Evolutionary conservation across 371 early-diverging fungal genomes (phyloP).

Genomic region (Umbelopsis sp.): DNA sequence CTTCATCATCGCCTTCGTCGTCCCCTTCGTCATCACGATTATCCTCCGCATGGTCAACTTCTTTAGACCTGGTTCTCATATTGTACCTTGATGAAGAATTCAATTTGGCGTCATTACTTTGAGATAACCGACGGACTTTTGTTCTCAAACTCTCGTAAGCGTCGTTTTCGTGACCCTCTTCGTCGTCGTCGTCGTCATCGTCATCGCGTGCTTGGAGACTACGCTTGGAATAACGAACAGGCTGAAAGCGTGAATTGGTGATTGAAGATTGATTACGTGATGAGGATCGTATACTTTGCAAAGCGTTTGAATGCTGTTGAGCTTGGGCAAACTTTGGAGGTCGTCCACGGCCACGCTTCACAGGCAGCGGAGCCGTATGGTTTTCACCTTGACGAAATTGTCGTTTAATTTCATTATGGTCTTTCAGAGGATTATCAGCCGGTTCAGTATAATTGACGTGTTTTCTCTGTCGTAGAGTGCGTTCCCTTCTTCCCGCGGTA

Average conservation of each 20-base stretch:
- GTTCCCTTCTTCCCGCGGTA: neutral
- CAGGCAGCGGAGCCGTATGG: neutral
- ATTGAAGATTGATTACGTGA: neutral
- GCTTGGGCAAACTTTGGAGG: neutral
- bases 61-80: slow-evolving; percentile 12
- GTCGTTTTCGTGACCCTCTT: slow-evolving; percentile 19
- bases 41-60: neutral
- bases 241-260: neutral
- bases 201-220: slow-evolving; percentile 12
- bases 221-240: slow-evolving; percentile 18
- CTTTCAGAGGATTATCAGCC: slow-evolving; percentile 21
- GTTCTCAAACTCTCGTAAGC: slow-evolving; percentile 6
- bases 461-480: slow-evolving; percentile 25
- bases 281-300: neutral
- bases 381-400: neutral
- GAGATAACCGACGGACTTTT: slow-evolving; percentile 17
- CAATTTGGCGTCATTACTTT: slow-evolving; percentile 11
- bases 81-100: slow-evolving; percentile 5
- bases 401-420: neutral
- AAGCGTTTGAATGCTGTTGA: neutral
- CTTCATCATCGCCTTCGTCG: slow-evolving; percentile 13
- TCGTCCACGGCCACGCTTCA: neutral
- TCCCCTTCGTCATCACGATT: slow-evolving; percentile 12
- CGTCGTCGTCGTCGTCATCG: slow-evolving; percentile 25
- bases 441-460: slow-evolving; percentile 37